phyloP scores from a whole-genome alignment of 1,139 yeast genomes.

The Candida neerlandica region DNA sequence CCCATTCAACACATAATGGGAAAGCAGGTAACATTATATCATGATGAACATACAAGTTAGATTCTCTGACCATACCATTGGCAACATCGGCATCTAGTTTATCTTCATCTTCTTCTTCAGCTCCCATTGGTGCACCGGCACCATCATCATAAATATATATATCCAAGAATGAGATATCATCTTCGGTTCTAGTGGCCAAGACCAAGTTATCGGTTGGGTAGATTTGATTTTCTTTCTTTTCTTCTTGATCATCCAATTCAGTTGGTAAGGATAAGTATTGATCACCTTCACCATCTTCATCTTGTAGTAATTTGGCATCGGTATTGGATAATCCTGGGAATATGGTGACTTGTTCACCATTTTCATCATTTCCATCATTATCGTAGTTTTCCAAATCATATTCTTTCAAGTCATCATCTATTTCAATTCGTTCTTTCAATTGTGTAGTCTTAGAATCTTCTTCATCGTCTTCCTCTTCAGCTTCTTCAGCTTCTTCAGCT shows the following conservation, averaged over 20 bases:
- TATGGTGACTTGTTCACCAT: slow-evolving; percentile 58
- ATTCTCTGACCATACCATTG: slow-evolving; percentile 68
- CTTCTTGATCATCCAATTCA: slow-evolving; percentile 66
- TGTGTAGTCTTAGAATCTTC: slow-evolving; percentile 19
- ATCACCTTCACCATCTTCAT: slow-evolving; percentile 45
- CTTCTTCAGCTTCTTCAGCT: slow-evolving; percentile 25
- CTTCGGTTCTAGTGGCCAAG: slow-evolving; percentile 93
- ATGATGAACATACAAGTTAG: slow-evolving; percentile 88
- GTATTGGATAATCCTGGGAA: slow-evolving; percentile 69
- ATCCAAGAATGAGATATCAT: slow-evolving; percentile 88
- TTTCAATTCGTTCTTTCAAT: slow-evolving; percentile 55
- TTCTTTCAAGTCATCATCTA: slow-evolving; percentile 84
- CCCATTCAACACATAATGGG: slow-evolving; percentile 96
- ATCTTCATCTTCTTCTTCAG: slow-evolving; percentile 65
- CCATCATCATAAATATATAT: slow-evolving; percentile 95
- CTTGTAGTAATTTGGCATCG: slow-evolving; percentile 52
- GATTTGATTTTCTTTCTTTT: slow-evolving; percentile 80
- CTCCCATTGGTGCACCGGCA: slow-evolving; percentile 73
- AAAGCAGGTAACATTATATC: slow-evolving; percentile 96
- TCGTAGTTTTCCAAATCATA: slow-evolving; percentile 87
- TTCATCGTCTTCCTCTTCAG: slow-evolving; percentile 21
- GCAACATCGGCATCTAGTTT: slow-evolving; percentile 66
- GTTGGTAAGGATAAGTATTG: slow-evolving; percentile 78
- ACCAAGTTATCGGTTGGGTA: slow-evolving; percentile 89
- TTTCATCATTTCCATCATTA: slow-evolving; percentile 55